A percentile compares a stretch with the other conserved stretches of the same genome.
phyloP scores from a whole-genome alignment of 768 basidiomycete species.

The Kwoniella dejecticola region DNA sequence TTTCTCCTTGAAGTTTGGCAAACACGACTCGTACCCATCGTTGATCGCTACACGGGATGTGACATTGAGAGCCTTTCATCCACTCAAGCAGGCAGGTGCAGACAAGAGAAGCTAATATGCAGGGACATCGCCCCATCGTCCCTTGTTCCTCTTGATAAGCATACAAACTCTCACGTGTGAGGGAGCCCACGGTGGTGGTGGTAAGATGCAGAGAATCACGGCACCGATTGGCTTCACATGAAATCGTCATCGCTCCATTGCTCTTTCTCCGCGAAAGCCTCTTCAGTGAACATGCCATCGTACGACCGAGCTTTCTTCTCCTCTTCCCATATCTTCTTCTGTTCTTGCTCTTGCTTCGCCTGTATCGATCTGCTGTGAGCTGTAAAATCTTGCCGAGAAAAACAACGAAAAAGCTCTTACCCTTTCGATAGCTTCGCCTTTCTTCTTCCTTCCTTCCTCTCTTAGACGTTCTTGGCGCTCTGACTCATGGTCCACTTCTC shows the following conservation, averaged over 20 bases:
- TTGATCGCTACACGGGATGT: no score
- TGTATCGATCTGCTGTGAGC: no score
- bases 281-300: slow-evolving; percentile 70
- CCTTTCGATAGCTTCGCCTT: slow-evolving; percentile 73
- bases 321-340: slow-evolving; percentile 74
- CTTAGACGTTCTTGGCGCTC: slow-evolving; percentile 74
- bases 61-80: no score
- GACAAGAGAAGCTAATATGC: no score
- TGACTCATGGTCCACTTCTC: slow-evolving; percentile 83
- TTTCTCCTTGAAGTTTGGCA: no score
- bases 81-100: no score
- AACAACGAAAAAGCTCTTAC: no score
- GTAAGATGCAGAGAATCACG: no score
- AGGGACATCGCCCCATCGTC: slow-evolving; percentile 1
- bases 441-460: slow-evolving; percentile 57
- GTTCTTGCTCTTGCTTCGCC: slow-evolving; percentile 77
- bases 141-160: slow-evolving; percentile 3
- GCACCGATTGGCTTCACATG: no score
- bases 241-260: slow-evolving; percentile 59
- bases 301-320: slow-evolving; percentile 88
- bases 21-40: no score
- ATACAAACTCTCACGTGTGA: neutral
- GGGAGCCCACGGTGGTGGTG: neutral
- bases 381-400: no score
- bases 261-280: slow-evolving; percentile 56